A percentile compares a stretch with the other conserved stretches of the same genome.
These are phyloP conservation scores for Kodamaea ohmeri DNA, from an alignment of 1,139 yeast species.

Conservation along the genomic window DNA sequence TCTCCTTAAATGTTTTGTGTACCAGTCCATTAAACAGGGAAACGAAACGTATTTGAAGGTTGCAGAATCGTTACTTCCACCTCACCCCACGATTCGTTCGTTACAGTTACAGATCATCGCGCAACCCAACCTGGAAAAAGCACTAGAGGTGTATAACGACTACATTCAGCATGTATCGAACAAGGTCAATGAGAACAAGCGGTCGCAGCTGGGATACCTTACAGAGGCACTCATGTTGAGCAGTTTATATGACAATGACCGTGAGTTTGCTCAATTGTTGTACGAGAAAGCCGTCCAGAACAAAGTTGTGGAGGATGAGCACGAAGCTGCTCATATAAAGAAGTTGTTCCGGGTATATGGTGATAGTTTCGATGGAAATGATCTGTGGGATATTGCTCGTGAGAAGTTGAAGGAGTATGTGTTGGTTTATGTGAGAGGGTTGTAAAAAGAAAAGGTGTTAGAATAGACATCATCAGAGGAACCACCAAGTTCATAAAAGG, in stretches of 20 bases:
- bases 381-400: constrained; percentile 31
- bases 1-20: constrained; percentile 23
- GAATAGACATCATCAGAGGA: too few species aligned
- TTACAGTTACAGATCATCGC: constrained; percentile 49
- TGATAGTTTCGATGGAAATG: constrained; percentile 41
- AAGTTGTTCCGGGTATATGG: constrained; percentile 55
- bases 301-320: constrained; percentile 38
- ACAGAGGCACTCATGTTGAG: constrained; percentile 55
- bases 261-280: constrained; percentile 63
- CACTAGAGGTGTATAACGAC: constrained; percentile 53
- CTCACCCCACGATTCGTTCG: constrained; percentile 23
- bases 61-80: constrained; percentile 48
- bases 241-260: constrained; percentile 48
- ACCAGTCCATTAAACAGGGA: constrained; percentile 39
- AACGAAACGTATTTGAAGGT: constrained; percentile 33
- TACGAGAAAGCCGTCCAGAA: constrained; percentile 53
- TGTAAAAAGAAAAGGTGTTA: too few species aligned
- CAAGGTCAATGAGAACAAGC: constrained; percentile 33
- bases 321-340: constrained; percentile 44
- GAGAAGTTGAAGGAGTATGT: constrained; percentile 19
- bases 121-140: constrained; percentile 39
- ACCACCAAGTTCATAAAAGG: too few species aligned
- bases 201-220: constrained; percentile 47
- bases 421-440: constrained; percentile 14
- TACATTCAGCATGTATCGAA: constrained; percentile 41